phyloP scores from a whole-genome alignment of 345 rosid species.

The Fremontodendron californicum region DNA sequence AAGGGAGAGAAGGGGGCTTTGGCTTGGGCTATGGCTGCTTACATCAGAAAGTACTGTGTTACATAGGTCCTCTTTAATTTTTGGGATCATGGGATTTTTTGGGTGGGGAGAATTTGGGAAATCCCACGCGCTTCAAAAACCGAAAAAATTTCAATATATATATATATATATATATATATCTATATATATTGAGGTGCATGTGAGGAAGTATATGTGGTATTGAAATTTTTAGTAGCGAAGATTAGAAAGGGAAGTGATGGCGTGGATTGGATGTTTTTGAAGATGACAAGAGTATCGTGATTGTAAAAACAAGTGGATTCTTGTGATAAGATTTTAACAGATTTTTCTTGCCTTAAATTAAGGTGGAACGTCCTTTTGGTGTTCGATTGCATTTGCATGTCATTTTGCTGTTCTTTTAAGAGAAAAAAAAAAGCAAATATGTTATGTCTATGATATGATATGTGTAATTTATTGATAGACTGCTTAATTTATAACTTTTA shows the following conservation, averaged over 20 bases:
- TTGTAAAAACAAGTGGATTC: neutral
- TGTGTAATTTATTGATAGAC: too few species aligned
- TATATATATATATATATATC: too few species aligned
- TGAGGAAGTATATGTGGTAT: neutral
- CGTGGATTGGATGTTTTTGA: neutral
- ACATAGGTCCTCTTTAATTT: neutral
- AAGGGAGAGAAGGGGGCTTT: neutral
- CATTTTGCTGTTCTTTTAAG: neutral
- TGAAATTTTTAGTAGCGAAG: neutral
- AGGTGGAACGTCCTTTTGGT: neutral
- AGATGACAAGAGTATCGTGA: neutral
- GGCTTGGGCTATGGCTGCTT: slow-evolving; percentile 35
- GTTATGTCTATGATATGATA: too few species aligned
- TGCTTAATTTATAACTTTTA: too few species aligned
- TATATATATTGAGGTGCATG: neutral
- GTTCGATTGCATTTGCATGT: neutral
- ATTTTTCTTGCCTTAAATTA: neutral
- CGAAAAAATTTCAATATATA: too few species aligned
- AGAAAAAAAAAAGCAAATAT: too few species aligned
- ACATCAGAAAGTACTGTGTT: slow-evolving; percentile 51
- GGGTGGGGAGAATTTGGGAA: too few species aligned
- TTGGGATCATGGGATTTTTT: slow-evolving; percentile 1
- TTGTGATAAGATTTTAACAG: neutral
- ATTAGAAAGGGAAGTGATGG: neutral
- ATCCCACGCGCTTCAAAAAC: too few species aligned